Conservation (phyloP, 768 basidiomycete genomes). For the Tylopilus vinaceipallidus region DNA sequence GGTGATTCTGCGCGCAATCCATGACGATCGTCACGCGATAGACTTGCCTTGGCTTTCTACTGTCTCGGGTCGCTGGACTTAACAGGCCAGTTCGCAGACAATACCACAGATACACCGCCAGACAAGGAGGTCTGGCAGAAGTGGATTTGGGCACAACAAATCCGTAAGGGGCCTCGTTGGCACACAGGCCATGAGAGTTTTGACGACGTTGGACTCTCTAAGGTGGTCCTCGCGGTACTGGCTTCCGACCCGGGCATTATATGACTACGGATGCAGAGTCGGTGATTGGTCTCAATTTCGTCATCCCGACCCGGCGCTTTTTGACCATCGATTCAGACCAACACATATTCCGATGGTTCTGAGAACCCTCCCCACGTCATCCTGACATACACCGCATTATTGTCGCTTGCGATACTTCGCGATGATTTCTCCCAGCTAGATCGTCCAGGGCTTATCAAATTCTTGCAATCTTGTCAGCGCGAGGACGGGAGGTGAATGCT, state of each 20-base stretch:
- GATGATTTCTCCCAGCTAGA: conserved; percentile 79
- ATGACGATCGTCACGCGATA: conserved; percentile 33
- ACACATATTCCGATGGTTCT: conserved; percentile 38
- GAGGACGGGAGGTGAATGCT: conserved; percentile 73
- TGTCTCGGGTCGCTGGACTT: conserved; percentile 84
- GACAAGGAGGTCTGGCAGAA: conserved; percentile 66
- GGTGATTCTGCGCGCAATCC: conserved; percentile 13
- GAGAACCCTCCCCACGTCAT: conserved; percentile 81
- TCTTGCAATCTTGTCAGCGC: conserved; percentile 72
- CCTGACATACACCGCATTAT: conserved; percentile 89
- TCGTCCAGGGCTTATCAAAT: conserved; percentile 58
- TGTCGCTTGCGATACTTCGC: conserved; percentile 81
- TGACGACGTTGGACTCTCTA: conserved; percentile 1
- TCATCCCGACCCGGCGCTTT: conserved; percentile 1
- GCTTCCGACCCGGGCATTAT: conserved; percentile 74
- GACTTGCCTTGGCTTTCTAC: conserved; percentile 86
- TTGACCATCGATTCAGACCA: conserved; percentile 25
- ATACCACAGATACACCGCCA: conserved; percentile 41
- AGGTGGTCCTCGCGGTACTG: conserved; percentile 62
- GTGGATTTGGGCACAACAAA: conserved; percentile 92
- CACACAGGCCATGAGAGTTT: neutral
- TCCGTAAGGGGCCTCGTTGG: conserved; percentile 38
- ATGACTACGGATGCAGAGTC: conserved; percentile 44
- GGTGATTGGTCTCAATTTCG: conserved; percentile 4
- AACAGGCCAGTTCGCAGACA: conserved; percentile 43